phyloP scores from a whole-genome alignment of 306 rosid genomes.

The Acacia melanoxylon region DNA sequence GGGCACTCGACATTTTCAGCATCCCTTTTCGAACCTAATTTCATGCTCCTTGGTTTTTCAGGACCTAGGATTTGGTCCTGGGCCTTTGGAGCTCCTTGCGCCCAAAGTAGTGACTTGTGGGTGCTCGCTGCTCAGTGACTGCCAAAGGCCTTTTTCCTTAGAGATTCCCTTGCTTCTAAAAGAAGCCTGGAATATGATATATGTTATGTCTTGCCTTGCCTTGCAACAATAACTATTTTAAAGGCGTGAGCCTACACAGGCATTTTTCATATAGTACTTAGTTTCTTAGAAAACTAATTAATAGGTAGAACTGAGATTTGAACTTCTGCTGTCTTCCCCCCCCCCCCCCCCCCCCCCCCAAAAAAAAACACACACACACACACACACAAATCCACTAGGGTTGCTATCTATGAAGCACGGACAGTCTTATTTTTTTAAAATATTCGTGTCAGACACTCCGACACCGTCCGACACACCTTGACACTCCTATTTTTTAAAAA shows the following conservation, averaged over 20 bases:
- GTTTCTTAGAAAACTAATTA: background rate
- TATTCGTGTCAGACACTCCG: too few species aligned
- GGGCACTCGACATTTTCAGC: background rate
- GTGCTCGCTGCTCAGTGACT: background rate
- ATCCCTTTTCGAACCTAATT: background rate
- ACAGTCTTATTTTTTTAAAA: too few species aligned
- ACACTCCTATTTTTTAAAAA: too few species aligned
- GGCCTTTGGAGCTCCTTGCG: conserved; percentile 8
- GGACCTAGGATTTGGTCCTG: conserved; percentile 12
- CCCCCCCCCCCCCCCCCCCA: background rate
- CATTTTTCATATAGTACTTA: background rate
- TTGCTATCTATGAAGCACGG: too few species aligned
- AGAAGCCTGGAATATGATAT: background rate
- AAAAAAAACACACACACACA: too few species aligned
- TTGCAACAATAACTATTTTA: background rate
- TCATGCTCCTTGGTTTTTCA: conserved; percentile 24
- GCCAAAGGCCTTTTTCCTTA: conserved; percentile 3
- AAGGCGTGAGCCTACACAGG: background rate
- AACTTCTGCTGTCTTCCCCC: background rate
- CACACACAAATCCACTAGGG: too few species aligned
- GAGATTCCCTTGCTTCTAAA: background rate
- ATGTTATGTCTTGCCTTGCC: background rate
- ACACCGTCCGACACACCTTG: too few species aligned
- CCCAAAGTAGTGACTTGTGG: conserved; percentile 13
- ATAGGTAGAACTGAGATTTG: background rate